phyloP scores from a whole-genome alignment of 164 flowering plant genomes.

The Sextonia rubra region DNA sequence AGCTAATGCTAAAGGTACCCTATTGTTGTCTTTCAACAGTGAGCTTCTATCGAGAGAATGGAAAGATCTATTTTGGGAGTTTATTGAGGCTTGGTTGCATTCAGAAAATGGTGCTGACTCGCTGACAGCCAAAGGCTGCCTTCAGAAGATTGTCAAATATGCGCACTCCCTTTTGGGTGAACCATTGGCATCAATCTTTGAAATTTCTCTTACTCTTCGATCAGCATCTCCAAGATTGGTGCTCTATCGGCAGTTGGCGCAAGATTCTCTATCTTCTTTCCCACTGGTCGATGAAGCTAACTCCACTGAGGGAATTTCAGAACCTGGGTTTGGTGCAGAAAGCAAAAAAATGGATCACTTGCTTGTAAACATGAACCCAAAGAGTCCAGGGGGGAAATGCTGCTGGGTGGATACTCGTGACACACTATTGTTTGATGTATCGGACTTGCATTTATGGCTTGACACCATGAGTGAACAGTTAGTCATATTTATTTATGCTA shows the following conservation, averaged over 20 bases:
- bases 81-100: conserved; percentile 64
- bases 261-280: conserved; percentile 81
- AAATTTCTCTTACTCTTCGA: conserved; percentile 76
- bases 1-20: not conserved
- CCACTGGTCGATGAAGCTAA: conserved; percentile 47
- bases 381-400: conserved; percentile 64
- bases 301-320: conserved; percentile 21
- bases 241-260: conserved; percentile 80
- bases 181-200: conserved; percentile 71
- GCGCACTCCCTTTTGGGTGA: conserved; percentile 59
- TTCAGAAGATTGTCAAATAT: conserved; percentile 47
- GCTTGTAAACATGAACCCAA: conserved; percentile 53
- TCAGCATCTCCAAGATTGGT: conserved; percentile 95
- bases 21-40: conserved; percentile 31
- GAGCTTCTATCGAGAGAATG: conserved; percentile 83
- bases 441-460: conserved; percentile 65
- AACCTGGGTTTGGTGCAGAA: conserved; percentile 17
- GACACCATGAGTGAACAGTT: conserved; percentile 35
- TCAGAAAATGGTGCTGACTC: conserved; percentile 35
- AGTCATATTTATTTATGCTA: conserved; percentile 8
- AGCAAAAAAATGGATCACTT: conserved; percentile 32
- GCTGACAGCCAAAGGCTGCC: conserved; percentile 67
- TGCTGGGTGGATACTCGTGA: conserved; percentile 97
- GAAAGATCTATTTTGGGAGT: conserved; percentile 82
- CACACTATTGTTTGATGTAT: conserved; percentile 53